These are phyloP conservation scores for Candida palmyrensis DNA, from an alignment of 805 yeast genomes.

Conservation along the genomic window DNA sequence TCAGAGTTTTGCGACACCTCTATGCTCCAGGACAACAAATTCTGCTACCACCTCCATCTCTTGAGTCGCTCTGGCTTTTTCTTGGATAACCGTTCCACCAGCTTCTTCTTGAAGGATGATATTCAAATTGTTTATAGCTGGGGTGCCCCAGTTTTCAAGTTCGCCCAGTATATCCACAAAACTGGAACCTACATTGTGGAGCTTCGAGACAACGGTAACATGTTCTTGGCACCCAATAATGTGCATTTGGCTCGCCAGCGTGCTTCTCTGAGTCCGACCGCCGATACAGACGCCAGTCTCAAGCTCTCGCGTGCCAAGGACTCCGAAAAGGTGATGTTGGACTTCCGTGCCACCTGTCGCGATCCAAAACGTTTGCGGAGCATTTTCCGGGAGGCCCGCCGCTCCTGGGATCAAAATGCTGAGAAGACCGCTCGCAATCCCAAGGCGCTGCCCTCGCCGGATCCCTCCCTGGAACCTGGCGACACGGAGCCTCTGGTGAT, in stretches of 20 bases:
- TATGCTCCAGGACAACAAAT: conserved; percentile 46
- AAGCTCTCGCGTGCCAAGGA: too few relatives aligned
- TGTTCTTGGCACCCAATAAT: conserved; percentile 83
- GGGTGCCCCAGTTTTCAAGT: conserved; percentile 82
- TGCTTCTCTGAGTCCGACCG: conserved; percentile 12
- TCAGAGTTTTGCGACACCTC: conserved; percentile 40
- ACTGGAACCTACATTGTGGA: conserved; percentile 91
- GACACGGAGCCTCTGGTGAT: too few relatives aligned
- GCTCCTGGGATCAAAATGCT: too few relatives aligned
- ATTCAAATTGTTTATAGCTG: conserved; percentile 81
- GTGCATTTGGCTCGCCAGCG: conserved; percentile 48
- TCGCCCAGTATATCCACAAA: conserved; percentile 83
- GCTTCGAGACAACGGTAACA: conserved; percentile 68
- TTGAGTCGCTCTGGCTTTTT: conserved; percentile 69
- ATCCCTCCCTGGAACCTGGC: too few relatives aligned
- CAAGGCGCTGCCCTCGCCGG: too few relatives aligned
- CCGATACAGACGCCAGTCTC: not conserved
- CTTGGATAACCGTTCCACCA: conserved; percentile 74
- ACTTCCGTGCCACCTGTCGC: conserved; percentile 59
- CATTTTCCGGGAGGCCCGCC: conserved; percentile 58
- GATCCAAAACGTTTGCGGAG: conserved; percentile 42
- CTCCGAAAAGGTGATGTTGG: conserved; percentile 69
- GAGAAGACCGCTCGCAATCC: too few relatives aligned
- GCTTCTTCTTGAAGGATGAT: conserved; percentile 46
- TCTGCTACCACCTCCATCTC: conserved; percentile 74